Evolutionary conservation across 441 rosid species (phyloP), one percentile per base, ranked within the genome.

Genomic region (Pelargonium citronellum): DNA sequence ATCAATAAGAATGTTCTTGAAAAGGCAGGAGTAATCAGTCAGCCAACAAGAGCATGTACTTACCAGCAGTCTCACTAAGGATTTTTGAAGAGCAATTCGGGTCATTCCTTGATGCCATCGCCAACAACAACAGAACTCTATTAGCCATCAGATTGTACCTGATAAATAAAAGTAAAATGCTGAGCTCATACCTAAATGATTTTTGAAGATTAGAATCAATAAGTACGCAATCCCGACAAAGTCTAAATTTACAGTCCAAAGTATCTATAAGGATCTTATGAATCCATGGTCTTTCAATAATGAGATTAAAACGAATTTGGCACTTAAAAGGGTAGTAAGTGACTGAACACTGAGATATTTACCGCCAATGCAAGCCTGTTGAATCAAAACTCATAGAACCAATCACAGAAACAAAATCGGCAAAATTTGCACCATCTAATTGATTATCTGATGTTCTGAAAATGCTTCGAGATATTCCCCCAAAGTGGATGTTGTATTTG

Each of bases 111-210:
- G 89, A 91, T 55, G 97, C 83, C 98, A 95, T 88, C 75, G 97
- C 96, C 84, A 95, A 81, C 80, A 95, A 83, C 80, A 95, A 90
- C 75, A 95, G 83, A 75, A 92, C 91, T 82, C 99, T 87, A 83
- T 95, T 95, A 73, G 99, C 99, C 97, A 95, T 95, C 81, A 95
- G 83, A 82, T 95, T 95, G 80, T 95, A 92, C 88, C 98, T 95
- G 86, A 57, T 67, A 73, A 34, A 70, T 51, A 72, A 67, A 73
- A 67, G 73, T 67, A 70, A 70, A 49, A 72, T 37, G 69, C 71
- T 5, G 62, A 39, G 27, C 16, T 63, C 44, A 73, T 62, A 60
- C 66, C 67, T 1, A 63, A 20, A 43, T 41, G 24, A 19, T 39
- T 30, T 17, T 43, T 55, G n/a, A 8, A 53, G 13, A 46, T 49